These are phyloP conservation scores for Hansenula sp. DNA, from an alignment of 1,139 yeast genomes.

Conservation along the genomic window DNA sequence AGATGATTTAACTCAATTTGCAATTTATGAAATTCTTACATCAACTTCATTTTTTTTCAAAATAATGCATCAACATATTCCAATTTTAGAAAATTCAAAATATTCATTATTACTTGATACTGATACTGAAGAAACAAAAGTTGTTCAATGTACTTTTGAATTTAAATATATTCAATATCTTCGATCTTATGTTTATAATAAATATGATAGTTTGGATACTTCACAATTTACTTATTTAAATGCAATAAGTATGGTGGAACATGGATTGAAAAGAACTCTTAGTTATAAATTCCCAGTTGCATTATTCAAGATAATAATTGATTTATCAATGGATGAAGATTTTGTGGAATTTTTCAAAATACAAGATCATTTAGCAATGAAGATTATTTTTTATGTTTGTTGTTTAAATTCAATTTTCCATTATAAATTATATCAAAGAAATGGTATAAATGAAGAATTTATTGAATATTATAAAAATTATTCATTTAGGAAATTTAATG, in stretches of 20 bases:
- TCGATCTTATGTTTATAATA: conserved; percentile 2
- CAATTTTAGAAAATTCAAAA: background rate
- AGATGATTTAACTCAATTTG: background rate
- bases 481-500: conserved; percentile 2
- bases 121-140: background rate
- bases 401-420: conserved; percentile 2
- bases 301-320: conserved; percentile 11
- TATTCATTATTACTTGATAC: background rate
- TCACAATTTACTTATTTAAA: conserved; percentile 5
- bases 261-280: conserved; percentile 12
- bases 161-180: too few relatives aligned
- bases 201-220: background rate
- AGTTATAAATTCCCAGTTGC: conserved; percentile 17
- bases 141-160: too few relatives aligned
- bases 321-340: conserved; percentile 5
- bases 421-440: conserved; percentile 1
- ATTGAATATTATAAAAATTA: background rate
- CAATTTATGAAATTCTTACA: background rate
- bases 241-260: conserved; percentile 12
- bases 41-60: background rate
- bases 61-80: background rate
- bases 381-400: conserved; percentile 16
- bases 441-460: background rate
- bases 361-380: conserved; percentile 15
- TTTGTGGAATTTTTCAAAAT: conserved; percentile 10